phyloP scores from a whole-genome alignment of 768 basidiomycete genomes.

The Termitomyces sp. region DNA sequence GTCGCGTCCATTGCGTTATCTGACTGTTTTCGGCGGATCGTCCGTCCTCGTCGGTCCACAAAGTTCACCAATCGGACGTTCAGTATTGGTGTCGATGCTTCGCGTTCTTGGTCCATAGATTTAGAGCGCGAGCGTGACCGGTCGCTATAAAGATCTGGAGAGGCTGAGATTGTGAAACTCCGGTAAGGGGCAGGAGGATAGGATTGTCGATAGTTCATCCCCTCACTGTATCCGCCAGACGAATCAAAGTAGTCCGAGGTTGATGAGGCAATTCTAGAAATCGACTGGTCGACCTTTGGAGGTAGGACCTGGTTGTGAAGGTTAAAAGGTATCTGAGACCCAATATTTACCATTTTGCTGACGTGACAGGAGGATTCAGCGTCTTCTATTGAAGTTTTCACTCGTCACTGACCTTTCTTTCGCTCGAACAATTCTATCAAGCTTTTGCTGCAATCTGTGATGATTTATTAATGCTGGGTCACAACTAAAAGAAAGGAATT shows the following conservation, averaged over 20 bases:
- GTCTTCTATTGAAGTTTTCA: background rate
- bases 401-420: constrained; percentile 49
- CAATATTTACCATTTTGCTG: constrained; percentile 71
- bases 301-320: constrained; percentile 36
- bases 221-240: constrained; percentile 13
- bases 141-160: constrained; percentile 6
- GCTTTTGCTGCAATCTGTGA: constrained; percentile 46
- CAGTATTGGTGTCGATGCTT: constrained; percentile 20
- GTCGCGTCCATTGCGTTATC: background rate
- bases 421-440: constrained; percentile 52
- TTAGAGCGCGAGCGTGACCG: constrained; percentile 11
- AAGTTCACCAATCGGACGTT: constrained; percentile 27
- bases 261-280: constrained; percentile 24
- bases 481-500: constrained; percentile 11
- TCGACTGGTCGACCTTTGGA: constrained; percentile 20
- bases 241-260: constrained; percentile 17
- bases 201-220: constrained; percentile 9
- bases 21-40: constrained; percentile 2
- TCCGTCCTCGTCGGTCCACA: constrained; percentile 17
- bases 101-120: constrained; percentile 2
- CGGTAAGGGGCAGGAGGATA: constrained; percentile 12
- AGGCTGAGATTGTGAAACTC: constrained; percentile 11
- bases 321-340: constrained; percentile 56
- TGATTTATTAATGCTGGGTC: constrained; percentile 35
- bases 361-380: background rate